These are phyloP conservation scores for Rachicladosporium sp. DNA, from an alignment of 2,329 filamentous ascomycete genomes.

Conservation along the genomic window DNA sequence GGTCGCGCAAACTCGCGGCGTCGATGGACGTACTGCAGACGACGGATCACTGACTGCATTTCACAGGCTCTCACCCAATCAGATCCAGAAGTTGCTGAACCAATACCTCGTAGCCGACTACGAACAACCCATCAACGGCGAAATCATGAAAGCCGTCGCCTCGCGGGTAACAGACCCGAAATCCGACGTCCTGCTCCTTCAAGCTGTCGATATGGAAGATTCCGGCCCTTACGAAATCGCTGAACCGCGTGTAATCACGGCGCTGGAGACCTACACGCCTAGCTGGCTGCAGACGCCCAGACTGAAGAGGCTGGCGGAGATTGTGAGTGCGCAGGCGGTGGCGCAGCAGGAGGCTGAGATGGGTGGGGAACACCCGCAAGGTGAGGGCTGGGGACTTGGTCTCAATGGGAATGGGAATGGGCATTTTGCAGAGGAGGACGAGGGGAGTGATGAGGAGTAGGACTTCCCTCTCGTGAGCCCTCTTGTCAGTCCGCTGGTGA, in stretches of 20 bases:
- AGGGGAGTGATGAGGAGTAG: no score
- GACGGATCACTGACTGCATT: not conserved
- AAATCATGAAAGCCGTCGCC: slow-evolving; percentile 99
- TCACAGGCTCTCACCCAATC: slow-evolving; percentile 81
- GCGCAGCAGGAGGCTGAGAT: slow-evolving; percentile 46
- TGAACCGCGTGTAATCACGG: slow-evolving; percentile 88
- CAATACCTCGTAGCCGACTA: slow-evolving; percentile 98
- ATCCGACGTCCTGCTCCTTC: slow-evolving; percentile 85
- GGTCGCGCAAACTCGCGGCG: no score
- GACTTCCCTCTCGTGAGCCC: no score
- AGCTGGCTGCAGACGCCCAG: slow-evolving; percentile 96
- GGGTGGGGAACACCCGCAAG: no score
- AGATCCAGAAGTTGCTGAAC: slow-evolving; percentile 97
- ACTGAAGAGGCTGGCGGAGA: slow-evolving; percentile 92
- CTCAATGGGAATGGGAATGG: no score
- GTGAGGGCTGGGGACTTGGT: no score
- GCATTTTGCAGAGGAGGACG: no score
- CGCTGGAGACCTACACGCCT: slow-evolving; percentile 93
- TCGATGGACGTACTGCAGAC: no score
- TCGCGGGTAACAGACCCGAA: slow-evolving; percentile 87
- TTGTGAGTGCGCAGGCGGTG: slow-evolving; percentile 91
- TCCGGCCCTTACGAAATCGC: slow-evolving; percentile 97
- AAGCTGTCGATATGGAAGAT: slow-evolving; percentile 97
- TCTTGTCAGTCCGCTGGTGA: no score
- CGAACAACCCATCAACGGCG: slow-evolving; percentile 97